These are phyloP conservation scores for Solanum virginianum DNA, from an alignment of 257 asterid genomes.

Conservation along the genomic window DNA sequence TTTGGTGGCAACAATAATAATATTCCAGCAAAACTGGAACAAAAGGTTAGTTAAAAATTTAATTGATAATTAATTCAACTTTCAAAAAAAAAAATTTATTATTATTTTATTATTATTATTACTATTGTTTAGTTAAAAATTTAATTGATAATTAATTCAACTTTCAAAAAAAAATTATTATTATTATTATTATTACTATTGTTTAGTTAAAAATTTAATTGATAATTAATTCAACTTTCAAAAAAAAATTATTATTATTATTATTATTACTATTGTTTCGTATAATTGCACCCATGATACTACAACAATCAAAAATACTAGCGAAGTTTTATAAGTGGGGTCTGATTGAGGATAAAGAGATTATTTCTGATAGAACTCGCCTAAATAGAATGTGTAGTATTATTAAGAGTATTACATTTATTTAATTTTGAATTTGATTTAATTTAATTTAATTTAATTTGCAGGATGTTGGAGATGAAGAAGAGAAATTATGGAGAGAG, in stretches of 20 bases:
- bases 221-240: too few species aligned
- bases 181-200: too few species aligned
- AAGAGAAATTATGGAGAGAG: neutral
- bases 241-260: neutral
- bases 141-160: too few species aligned
- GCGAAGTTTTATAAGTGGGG: too few species aligned
- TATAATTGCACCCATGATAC: neutral
- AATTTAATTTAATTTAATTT: neutral
- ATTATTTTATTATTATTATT: too few species aligned
- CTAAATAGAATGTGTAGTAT: neutral
- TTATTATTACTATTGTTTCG: neutral
- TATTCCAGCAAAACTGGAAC: slow-evolving; percentile 1
- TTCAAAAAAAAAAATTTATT: too few species aligned
- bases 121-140: too few species aligned
- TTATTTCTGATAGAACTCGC: neutral
- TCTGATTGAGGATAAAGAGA: neutral
- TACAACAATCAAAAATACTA: neutral
- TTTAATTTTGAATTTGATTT: neutral
- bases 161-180: too few species aligned
- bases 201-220: too few species aligned
- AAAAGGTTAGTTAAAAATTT: slow-evolving; percentile 12
- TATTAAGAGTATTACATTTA: neutral
- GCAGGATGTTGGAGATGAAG: neutral
- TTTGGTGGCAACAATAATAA: neutral
- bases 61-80: neutral